Evolutionary conservation across 768 basidiomycete genomes (phyloP), one percentile per base, ranked within the genome.

Genomic region (Serendipita sp.): DNA sequence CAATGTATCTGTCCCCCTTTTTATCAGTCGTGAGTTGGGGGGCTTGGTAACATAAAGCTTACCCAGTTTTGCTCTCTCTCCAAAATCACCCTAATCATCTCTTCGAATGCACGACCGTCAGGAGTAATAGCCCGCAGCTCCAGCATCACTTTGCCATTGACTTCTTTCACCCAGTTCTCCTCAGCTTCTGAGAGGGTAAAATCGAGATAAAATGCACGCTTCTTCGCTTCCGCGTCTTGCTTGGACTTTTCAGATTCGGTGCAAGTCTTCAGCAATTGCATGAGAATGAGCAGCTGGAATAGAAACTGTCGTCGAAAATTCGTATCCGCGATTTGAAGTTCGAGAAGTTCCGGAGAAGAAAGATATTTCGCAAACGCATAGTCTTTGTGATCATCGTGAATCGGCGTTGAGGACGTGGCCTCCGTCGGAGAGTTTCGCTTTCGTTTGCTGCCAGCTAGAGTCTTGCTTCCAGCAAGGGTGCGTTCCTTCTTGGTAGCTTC

Each of bases 361-460:
- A 96, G 74, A 73, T 91, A 94, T 72, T 94, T 96, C 41, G 92
- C 89, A 69, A 93, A 94, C 74, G 94, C 95, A 70, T 92, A 93
- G 64, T 92, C 85, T 56, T 72, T 71, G 17, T 73, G 75, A 68
- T 82, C 84, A 60, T 81, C 78, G n/a, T 71, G 68, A 38, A 48
- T 42, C 14, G 50, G 34, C n/a, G 33, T 60, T 3, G 62, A 38
- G 1, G 62, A 53, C 24, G 82, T 81, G 4, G n/a, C 24, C 22
- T 58, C 53, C 53, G 11, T 26, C 22, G 20, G 17, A 17, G 26
- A 9, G 26, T n/a, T 28, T 24, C 85, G 81, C 73, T 85, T 87
- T 63, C 85, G 78, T 72, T 88, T 90, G 60, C 50, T 53, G 1
- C 74, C 74, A 1, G 72, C 65, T 0, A 74, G 76, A 3, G 75